Conservation (phyloP, 352 stramenopile genomes). For the Phytophthora agathidicida region DNA sequence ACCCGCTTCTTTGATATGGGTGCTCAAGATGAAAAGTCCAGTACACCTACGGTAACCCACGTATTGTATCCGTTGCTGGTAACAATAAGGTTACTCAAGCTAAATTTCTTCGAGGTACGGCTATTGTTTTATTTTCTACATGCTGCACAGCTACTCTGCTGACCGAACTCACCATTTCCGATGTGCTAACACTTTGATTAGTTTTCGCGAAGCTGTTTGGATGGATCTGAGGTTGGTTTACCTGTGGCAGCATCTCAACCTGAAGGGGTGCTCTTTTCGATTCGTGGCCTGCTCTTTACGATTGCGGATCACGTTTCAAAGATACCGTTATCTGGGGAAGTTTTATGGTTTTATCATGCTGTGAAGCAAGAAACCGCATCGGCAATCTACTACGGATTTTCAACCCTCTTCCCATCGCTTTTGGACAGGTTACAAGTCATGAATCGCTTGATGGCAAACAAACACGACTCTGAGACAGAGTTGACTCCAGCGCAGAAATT, state of each 20-base stretch:
- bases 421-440: slow-evolving; percentile 82
- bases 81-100: slow-evolving; percentile 75
- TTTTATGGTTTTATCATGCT: slow-evolving; percentile 73
- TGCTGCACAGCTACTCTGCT: not conserved
- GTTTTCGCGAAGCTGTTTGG: slow-evolving; percentile 75
- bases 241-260: slow-evolving; percentile 32
- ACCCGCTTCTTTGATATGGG: slow-evolving; percentile 29
- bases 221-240: slow-evolving; percentile 66
- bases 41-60: slow-evolving; percentile 30
- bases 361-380: slow-evolving; percentile 83
- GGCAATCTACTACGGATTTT: slow-evolving; percentile 83
- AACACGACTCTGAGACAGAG: slow-evolving; percentile 19
- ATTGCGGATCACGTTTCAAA: slow-evolving; percentile 63
- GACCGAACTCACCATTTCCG: too few relatives aligned
- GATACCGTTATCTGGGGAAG: slow-evolving; percentile 37
- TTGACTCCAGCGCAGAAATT: slow-evolving; percentile 57
- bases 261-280: slow-evolving; percentile 53
- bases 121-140: not conserved
- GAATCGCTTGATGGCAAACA: slow-evolving; percentile 72
- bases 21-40: slow-evolving; percentile 20
- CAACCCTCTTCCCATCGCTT: slow-evolving; percentile 80
- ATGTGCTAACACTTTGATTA: slow-evolving; percentile 34
- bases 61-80: slow-evolving; percentile 80
- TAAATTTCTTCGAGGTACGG: slow-evolving; percentile 90
- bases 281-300: slow-evolving; percentile 73